Base-by-base conservation (phyloP, 345 rosid genomes). In the Cardamine occulta region DNA sequence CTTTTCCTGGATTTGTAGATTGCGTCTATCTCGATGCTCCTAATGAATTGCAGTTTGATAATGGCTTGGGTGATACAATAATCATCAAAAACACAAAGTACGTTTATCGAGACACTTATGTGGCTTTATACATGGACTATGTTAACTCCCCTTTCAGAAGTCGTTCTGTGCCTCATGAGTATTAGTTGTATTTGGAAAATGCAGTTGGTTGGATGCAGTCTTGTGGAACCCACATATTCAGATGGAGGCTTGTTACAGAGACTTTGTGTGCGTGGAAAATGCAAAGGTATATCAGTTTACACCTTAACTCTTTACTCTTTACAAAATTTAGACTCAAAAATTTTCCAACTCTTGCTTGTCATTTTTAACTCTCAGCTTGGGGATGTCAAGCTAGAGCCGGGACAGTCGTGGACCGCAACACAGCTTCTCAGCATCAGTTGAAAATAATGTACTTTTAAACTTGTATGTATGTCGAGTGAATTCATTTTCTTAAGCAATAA, bases 161-260 rank as follows among this genome's bases (percentile, higher is more conserved):
- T 15, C 18, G 37, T 17, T 52, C 4, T 79, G 70, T 77, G 48
- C 72, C 60, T 26, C 55, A 29, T 55, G 52, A 9, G 21, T 49
- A 24, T 26, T 53, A 31, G 1, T 15, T 68, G 31, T 74, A 45
- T 76, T 32, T 55, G 26, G 42, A 40, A 64, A 29, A 42, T 78
- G 74, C 82, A 91, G 97, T 79, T 94, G 98, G 98, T 88, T 96
- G 3, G 98, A 91, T 82, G 88, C 89, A 17, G 98, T 94, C 74
- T 59, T 94, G 59, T 91, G 98, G 97, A 91, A 91, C 73, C 97
- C 98, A 8, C 91, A 91, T 82, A 64, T 81, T 34, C 96, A 88
- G 86, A 90, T 91, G 98, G 98, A 91, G 78, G 93, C 98, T 19
- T 91, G 88, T 74, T 94, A 91, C 85, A 88, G 77, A 78, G 97